Evolutionary conservation across 257 asterid genomes (phyloP).

Genomic region (Lavandula angustifolia): DNA sequence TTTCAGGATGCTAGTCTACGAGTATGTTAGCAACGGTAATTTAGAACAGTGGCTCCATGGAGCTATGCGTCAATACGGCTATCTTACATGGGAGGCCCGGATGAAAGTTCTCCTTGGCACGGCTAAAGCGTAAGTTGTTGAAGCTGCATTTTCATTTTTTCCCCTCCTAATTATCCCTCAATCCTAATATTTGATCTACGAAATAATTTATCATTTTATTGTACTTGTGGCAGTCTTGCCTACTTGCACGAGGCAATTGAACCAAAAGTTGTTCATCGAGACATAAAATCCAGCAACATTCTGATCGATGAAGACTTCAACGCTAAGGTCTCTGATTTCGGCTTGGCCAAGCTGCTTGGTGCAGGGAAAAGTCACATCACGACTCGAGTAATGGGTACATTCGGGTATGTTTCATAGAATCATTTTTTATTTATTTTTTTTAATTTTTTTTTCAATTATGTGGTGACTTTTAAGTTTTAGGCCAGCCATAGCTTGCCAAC

Average conservation of each 20-base stretch:
- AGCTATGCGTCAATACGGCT: slow-evolving; percentile 91
- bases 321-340: slow-evolving; percentile 92
- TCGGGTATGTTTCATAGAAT: slow-evolving; percentile 59
- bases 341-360: slow-evolving; percentile 93
- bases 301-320: slow-evolving; percentile 88
- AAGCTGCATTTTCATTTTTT: background rate
- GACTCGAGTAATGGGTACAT: slow-evolving; percentile 97
- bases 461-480: background rate
- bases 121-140: slow-evolving; percentile 88
- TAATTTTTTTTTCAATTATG: background rate
- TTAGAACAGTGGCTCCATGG: slow-evolving; percentile 99
- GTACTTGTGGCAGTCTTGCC: slow-evolving; percentile 70
- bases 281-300: slow-evolving; percentile 93
- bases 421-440: background rate
- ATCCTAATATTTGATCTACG: background rate
- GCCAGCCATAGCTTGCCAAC: background rate
- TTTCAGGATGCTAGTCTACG: slow-evolving; percentile 70
- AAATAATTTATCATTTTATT: background rate
- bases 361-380: slow-evolving; percentile 95
- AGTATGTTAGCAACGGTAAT: slow-evolving; percentile 86
- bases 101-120: slow-evolving; percentile 91
- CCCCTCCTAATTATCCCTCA: background rate
- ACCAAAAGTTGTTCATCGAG: slow-evolving; percentile 97
- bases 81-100: slow-evolving; percentile 96
- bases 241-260: slow-evolving; percentile 96